Conservation (phyloP, 2,329 filamentous ascomycete species). For the Scytalidium lignicola region DNA sequence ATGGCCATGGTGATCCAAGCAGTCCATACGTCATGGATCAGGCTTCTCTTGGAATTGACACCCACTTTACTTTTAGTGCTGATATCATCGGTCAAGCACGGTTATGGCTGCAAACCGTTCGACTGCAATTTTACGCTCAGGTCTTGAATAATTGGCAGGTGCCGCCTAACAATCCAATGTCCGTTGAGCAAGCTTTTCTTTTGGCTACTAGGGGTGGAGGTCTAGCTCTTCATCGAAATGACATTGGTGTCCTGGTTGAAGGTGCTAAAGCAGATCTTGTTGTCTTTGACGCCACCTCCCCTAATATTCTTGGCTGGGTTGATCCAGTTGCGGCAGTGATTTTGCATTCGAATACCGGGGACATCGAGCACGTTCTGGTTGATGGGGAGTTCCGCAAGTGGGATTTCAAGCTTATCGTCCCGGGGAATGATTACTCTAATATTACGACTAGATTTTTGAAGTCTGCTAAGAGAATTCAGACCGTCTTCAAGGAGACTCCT, state of each 20-base stretch:
- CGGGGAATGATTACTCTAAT: conserved; percentile 10
- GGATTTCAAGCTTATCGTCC: conserved; percentile 16
- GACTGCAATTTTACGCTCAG: conserved; percentile 32
- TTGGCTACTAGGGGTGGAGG: conserved; percentile 49
- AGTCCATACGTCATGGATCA: conserved; percentile 28
- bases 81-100: conserved; percentile 30
- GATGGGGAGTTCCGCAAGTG: conserved; percentile 35
- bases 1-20: conserved; percentile 34
- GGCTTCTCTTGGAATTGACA: conserved; percentile 30
- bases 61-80: conserved; percentile 25
- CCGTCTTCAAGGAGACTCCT: not conserved
- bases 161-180: conserved; percentile 45
- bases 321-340: conserved; percentile 38
- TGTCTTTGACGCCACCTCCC: conserved; percentile 37
- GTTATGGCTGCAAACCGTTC: conserved; percentile 25
- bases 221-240: conserved; percentile 40
- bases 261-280: conserved; percentile 43
- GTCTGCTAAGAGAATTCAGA: not conserved
- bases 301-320: conserved; percentile 33
- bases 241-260: conserved; percentile 30
- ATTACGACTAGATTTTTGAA: conserved; percentile 15
- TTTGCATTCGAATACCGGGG: conserved; percentile 32
- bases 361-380: conserved; percentile 39
- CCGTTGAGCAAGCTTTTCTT: conserved; percentile 48
- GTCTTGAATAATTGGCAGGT: conserved; percentile 37